phyloP scores from a whole-genome alignment of 768 basidiomycete genomes.

The Phaffia tasmanica region DNA sequence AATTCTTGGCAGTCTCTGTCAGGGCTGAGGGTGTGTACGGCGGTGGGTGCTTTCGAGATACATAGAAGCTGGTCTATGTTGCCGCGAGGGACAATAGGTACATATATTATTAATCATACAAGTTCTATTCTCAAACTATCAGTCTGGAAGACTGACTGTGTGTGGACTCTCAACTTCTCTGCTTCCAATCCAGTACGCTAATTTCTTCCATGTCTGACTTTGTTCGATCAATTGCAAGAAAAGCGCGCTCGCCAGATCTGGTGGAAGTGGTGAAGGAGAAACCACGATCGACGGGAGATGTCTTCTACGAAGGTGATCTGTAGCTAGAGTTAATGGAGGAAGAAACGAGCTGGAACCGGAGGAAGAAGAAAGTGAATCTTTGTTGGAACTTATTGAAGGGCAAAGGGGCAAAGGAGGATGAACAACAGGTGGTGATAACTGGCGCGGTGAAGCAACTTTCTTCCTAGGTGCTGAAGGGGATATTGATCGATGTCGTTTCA shows the following conservation, averaged over 20 bases:
- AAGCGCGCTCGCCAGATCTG: constrained; percentile 35
- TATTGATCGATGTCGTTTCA: too few relatives aligned
- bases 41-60: constrained; percentile 27
- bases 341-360: constrained; percentile 23
- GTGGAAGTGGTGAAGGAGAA: constrained; percentile 32
- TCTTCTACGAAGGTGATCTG: constrained; percentile 30
- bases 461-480: too few relatives aligned
- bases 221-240: constrained; percentile 35
- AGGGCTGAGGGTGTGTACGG: constrained; percentile 11
- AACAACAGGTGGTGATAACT: too few relatives aligned
- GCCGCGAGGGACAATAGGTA: background rate
- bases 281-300: constrained; percentile 31
- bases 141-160: constrained; percentile 28
- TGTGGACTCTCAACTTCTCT: constrained; percentile 34
- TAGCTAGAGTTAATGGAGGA: constrained; percentile 32
- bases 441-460: too few relatives aligned
- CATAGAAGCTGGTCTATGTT: constrained; percentile 27
- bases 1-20: constrained; percentile 26
- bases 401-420: too few relatives aligned
- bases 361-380: too few relatives aligned
- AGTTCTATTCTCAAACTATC: constrained; percentile 4
- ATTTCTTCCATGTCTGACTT: constrained; percentile 31
- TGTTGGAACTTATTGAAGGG: too few relatives aligned
- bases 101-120: background rate
- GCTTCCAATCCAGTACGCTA: constrained; percentile 34